These are phyloP conservation scores for Chlorella ohadii DNA, from an alignment of 139 green algal species.

Conservation along the genomic window DNA sequence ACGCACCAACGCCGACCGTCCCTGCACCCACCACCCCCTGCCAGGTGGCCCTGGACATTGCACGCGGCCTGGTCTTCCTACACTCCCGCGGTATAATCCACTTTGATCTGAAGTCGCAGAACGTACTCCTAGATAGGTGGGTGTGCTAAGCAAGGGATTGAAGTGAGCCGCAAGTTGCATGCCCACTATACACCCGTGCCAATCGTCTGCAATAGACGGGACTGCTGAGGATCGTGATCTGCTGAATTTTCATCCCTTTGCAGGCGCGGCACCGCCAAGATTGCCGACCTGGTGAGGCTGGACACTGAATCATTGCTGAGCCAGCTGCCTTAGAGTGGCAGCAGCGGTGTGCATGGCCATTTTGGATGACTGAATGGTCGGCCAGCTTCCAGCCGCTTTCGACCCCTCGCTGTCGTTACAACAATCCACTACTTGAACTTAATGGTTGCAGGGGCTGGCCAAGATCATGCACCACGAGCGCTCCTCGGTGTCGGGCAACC, in stretches of 20 bases:
- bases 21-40: background rate
- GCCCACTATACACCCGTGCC: too few relatives aligned
- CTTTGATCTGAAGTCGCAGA: conserved; percentile 26
- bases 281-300: conserved; percentile 37
- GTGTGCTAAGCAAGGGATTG: background rate
- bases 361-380: too few relatives aligned
- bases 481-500: background rate
- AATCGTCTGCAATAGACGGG: background rate
- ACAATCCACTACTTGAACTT: too few relatives aligned
- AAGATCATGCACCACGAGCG: conserved; percentile 35
- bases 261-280: conserved; percentile 48
- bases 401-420: too few relatives aligned
- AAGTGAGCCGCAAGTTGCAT: background rate
- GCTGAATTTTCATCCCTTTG: background rate
- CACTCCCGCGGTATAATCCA: conserved; percentile 21
- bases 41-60: conserved; percentile 47
- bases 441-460: conserved; percentile 32
- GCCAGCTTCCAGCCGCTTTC: too few relatives aligned
- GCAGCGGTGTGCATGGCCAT: too few relatives aligned
- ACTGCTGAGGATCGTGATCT: background rate
- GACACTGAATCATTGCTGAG: too few relatives aligned
- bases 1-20: background rate
- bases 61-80: conserved; percentile 41
- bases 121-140: conserved; percentile 43
- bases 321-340: too few relatives aligned